Percentiles rank a stretch among this genome's conserved stretches.
phyloP scores from a whole-genome alignment of 2,329 filamentous ascomycete species.

The Rhinocladiella mackenziei region DNA sequence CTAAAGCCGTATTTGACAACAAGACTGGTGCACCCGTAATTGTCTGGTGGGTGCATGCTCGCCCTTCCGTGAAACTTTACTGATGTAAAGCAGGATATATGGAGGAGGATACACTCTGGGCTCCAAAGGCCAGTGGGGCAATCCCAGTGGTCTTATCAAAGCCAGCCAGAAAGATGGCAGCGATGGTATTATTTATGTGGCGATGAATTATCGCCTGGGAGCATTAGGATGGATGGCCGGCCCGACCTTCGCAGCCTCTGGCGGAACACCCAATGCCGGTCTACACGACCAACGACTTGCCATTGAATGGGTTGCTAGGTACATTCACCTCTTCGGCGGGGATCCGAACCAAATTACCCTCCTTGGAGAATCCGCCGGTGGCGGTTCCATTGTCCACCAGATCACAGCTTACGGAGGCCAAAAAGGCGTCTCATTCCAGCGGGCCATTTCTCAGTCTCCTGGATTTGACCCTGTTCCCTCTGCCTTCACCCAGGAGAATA shows the following conservation, averaged over 20 bases:
- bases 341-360: conserved; percentile 50
- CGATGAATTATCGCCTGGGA: conserved; percentile 46
- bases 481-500: conserved; percentile 38
- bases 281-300: conserved; percentile 55
- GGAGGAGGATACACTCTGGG: conserved; percentile 44
- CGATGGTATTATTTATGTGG: conserved; percentile 45
- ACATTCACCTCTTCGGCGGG: conserved; percentile 55
- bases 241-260: conserved; percentile 38
- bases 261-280: conserved; percentile 50
- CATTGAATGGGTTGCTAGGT: conserved; percentile 54
- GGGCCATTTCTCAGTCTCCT: conserved; percentile 46
- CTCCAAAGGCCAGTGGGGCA: conserved; percentile 36
- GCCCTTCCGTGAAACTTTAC: conserved; percentile 28
- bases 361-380: conserved; percentile 52
- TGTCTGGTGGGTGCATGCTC: conserved; percentile 36
- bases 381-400: conserved; percentile 53
- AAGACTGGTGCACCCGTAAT: conserved; percentile 33
- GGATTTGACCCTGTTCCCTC: conserved; percentile 36
- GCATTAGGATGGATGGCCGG: conserved; percentile 49
- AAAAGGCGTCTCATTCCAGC: conserved; percentile 33
- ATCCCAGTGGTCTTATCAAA: conserved; percentile 40
- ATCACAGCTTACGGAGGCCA: conserved; percentile 51
- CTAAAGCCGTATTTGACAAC: conserved; percentile 32
- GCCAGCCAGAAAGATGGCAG: too few species aligned
- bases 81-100: too few species aligned